These are phyloP conservation scores for Leavenworthia alabamica DNA, from an alignment of 345 rosid species.

Conservation along the genomic window DNA sequence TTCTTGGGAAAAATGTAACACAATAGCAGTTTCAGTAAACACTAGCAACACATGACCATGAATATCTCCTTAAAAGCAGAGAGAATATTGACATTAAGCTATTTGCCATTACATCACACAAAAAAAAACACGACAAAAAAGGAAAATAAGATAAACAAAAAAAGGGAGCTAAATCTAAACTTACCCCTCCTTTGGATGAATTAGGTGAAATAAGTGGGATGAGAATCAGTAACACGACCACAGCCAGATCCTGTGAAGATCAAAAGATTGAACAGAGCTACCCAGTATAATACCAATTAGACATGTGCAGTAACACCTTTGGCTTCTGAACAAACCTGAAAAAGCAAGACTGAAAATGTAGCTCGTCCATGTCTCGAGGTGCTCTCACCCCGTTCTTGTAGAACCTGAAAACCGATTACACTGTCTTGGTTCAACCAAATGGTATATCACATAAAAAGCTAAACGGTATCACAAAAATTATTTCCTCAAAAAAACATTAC, in stretches of 20 bases:
- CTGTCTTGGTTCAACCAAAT: not conserved
- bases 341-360: slow-evolving; percentile 93
- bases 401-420: slow-evolving; percentile 52
- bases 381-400: slow-evolving; percentile 98
- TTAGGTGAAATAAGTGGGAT: slow-evolving; percentile 97
- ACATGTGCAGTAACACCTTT: not conserved
- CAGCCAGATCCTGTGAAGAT: slow-evolving; percentile 90
- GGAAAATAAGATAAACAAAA: not conserved
- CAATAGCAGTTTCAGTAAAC: not conserved
- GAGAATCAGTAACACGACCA: slow-evolving; percentile 89
- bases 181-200: slow-evolving; percentile 99
- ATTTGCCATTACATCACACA: not conserved
- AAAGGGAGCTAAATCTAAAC: slow-evolving; percentile 4
- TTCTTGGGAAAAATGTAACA: not conserved
- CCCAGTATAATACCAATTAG: not conserved
- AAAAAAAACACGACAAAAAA: not conserved
- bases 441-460: slow-evolving; percentile 5
- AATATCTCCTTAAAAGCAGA: not conserved
- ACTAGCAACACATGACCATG: not conserved
- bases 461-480: not conserved
- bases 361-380: slow-evolving; percentile 99
- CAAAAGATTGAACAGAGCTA: slow-evolving; percentile 16
- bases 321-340: slow-evolving; percentile 59
- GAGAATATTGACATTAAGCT: not conserved
- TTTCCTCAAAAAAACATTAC: not conserved